Percentiles rank a stretch among this genome's conserved stretches.
Evolutionary conservation across 1,139 yeast species (phyloP).

Genomic region (Geotrichum restrictum): DNA sequence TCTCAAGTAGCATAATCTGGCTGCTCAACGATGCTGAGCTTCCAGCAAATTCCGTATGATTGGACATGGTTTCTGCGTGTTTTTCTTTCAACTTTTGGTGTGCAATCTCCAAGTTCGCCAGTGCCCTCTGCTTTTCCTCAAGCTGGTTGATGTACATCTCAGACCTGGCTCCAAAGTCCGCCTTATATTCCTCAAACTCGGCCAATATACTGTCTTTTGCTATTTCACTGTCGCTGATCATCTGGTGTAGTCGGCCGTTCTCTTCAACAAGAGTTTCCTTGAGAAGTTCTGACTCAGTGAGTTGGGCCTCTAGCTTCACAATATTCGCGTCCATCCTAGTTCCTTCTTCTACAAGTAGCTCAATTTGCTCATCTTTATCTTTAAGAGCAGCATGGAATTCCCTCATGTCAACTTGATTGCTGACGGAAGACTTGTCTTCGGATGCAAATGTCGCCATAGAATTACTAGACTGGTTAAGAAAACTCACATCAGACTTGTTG

Average conservation of each 20-base stretch:
- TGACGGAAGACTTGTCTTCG: background rate
- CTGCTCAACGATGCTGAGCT: conserved; percentile 25
- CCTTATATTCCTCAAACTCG: conserved; percentile 12
- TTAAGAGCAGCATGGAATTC: conserved; percentile 17
- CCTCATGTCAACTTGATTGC: background rate
- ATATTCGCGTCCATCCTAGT: conserved; percentile 33
- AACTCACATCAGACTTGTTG: conserved; percentile 8
- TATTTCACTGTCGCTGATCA: conserved; percentile 32
- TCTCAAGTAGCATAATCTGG: conserved; percentile 24
- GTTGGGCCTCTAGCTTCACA: conserved; percentile 31
- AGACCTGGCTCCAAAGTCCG: conserved; percentile 4
- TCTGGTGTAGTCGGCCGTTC: conserved; percentile 33
- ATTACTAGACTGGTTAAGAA: background rate
- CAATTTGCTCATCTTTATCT: conserved; percentile 35
- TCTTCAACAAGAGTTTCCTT: conserved; percentile 36
- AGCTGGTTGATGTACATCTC: conserved; percentile 19
- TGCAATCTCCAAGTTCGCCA: conserved; percentile 14
- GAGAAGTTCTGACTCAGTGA: conserved; percentile 33
- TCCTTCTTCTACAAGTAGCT: conserved; percentile 33
- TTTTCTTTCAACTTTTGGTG: conserved; percentile 23
- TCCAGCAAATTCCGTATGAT: conserved; percentile 26
- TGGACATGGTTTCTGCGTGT: conserved; percentile 22
- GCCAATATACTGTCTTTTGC: conserved; percentile 22
- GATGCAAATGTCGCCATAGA: background rate
- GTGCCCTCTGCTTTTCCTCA: conserved; percentile 17